Base-by-base conservation (phyloP, 106 monocot species). In the Phalaenopsis aphrodite region DNA sequence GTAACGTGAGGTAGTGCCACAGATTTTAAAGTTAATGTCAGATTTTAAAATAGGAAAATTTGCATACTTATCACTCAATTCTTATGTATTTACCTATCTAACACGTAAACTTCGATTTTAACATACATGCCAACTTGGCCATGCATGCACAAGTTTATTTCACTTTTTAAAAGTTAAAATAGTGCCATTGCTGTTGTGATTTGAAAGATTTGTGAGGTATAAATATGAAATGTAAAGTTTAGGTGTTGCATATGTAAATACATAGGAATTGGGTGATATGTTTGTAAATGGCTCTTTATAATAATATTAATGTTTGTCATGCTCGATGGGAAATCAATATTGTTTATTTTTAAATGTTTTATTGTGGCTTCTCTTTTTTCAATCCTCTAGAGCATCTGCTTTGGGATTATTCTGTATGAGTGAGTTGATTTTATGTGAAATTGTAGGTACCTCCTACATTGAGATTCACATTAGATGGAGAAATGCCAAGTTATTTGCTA, bases 401-500 rank as follows among this genome's bases (percentile, higher is more conserved):
- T 76, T 76, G 49, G 8, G 5, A 19, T 76, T 49, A 42, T 76
- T 76, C 18, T 47, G 10, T 21, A 24, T 52, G 41, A 21, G 52
- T 76, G 46, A 49, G 76, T 24, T 14, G 1, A n/a, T 49, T 76
- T 15, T 43, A 74, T 78, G 55, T 38, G 56, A 77, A 80, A 45
- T 85, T 83, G 55, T 87, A 98, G 98, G 90, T 91, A 37, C 98
- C 98, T 14, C 94, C 94, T 68, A 98, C 98, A 43, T 88, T 98
- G 85, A 88, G 86, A 78, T 98, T 98, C 81, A 80, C 94, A 75
- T 65, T 98, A 80, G 94, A 98, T 88, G 94, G 94, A 85, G 94
- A 98, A 85, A 98, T 98, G 98, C 98, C 98, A 18, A 76, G 82
- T 80, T 89, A 89, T 88, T 88, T 98, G 85, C 94, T 94, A 55